These are phyloP conservation scores for Bruguiera sexangula DNA, from an alignment of 345 rosid species.

Conservation along the genomic window DNA sequence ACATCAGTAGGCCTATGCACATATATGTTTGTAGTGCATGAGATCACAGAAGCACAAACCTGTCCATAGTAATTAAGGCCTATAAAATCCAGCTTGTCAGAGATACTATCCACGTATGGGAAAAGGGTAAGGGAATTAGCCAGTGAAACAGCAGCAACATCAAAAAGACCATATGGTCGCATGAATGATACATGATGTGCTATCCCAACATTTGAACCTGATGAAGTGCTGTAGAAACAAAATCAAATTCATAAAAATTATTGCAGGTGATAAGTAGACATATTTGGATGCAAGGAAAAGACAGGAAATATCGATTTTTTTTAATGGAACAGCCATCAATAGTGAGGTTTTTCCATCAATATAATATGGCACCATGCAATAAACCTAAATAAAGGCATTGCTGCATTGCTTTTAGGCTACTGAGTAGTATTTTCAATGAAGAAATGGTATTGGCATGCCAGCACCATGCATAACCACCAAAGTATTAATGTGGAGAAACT, in stretches of 20 bases:
- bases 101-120: conserved; percentile 72
- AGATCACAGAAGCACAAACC: conserved; percentile 37
- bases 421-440: too few relatives aligned
- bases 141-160: conserved; percentile 67
- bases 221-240: conserved; percentile 23
- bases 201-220: conserved; percentile 58
- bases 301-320: neutral
- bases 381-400: neutral
- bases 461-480: too few relatives aligned
- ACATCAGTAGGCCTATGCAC: conserved; percentile 6
- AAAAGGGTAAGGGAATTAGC: conserved; percentile 70
- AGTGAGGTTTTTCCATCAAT: too few relatives aligned
- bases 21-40: neutral
- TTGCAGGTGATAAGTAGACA: neutral
- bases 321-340: too few relatives aligned
- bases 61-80: conserved; percentile 98
- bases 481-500: too few relatives aligned
- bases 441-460: neutral
- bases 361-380: too few relatives aligned
- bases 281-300: neutral
- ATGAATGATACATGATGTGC: conserved; percentile 92
- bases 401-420: neutral
- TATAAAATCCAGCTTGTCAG: conserved; percentile 70
- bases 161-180: conserved; percentile 91
- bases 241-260: neutral